Percentiles rank a stretch among this genome's conserved stretches.
These are phyloP conservation scores for Spathaspora girioi DNA, from an alignment of 805 yeast genomes.

Conservation along the genomic window DNA sequence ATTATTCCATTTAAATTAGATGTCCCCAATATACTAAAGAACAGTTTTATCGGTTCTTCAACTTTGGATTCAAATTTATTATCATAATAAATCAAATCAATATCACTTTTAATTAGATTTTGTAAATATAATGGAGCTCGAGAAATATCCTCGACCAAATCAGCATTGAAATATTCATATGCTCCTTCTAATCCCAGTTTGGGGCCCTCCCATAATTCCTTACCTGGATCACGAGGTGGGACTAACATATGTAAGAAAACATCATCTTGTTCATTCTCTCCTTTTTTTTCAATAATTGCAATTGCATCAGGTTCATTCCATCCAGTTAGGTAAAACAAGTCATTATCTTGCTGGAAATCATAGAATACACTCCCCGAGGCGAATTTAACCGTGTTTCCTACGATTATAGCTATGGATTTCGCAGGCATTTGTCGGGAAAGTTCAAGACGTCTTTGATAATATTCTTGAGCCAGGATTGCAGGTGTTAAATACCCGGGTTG, in stretches of 20 bases:
- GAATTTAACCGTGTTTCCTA: conserved; percentile 68
- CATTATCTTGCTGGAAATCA: conserved; percentile 89
- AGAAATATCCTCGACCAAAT: conserved; percentile 55
- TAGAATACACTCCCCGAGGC: conserved; percentile 91
- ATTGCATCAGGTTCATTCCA: conserved; percentile 88
- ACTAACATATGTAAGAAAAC: conserved; percentile 74
- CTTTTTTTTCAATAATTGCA: conserved; percentile 60
- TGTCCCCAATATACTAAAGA: conserved; percentile 12
- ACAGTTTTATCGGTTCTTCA: conserved; percentile 7
- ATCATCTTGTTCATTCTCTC: conserved; percentile 42
- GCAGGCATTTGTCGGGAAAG: conserved; percentile 57
- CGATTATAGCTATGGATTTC: conserved; percentile 66
- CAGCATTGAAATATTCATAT: conserved; percentile 82
- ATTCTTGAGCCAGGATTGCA: conserved; percentile 82
- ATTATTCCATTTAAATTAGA: conserved; percentile 15
- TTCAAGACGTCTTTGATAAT: conserved; percentile 63
- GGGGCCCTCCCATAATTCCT: conserved; percentile 94
- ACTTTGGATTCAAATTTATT: conserved; percentile 16
- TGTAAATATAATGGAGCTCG: conserved; percentile 41
- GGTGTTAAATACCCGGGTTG: conserved; percentile 80
- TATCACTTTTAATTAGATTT: conserved; percentile 41
- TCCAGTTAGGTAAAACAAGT: conserved; percentile 83
- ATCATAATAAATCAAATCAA: conserved; percentile 57
- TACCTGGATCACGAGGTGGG: conserved; percentile 71
- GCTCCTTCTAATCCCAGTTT: conserved; percentile 87